Evolutionary conservation across 441 rosid genomes (phyloP), one percentile per base, ranked within the genome.

Genomic region (Jatropha multifida): DNA sequence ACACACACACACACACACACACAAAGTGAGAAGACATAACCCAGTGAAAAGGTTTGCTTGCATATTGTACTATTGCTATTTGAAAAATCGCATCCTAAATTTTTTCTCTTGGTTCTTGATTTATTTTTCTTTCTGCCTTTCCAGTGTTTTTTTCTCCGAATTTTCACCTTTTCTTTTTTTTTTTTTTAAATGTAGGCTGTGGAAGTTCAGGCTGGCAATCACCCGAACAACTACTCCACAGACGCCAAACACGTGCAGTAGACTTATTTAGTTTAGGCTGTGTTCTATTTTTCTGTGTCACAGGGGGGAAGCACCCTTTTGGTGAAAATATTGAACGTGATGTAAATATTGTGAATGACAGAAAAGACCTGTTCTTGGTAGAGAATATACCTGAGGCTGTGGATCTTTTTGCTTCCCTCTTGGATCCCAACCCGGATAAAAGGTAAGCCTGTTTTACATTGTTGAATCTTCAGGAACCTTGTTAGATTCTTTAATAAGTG

Each of bases 151-250:
- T 32, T 32, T 32, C 0, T 32, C 32, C 0, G 32, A 32, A 32
- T 32, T 32, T 32, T 32, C 32, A 32, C 32, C 32, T 32, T 54
- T 27, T 60, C n/a, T 54, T 70, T 49, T 67, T 27, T 70, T 71
- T 27, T 62, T 8, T 60, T 76, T 72, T 37, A 72, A 18, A 77
- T 77, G 72, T 76, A 95, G 98, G 98, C 72, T 85, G 86, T 82
- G 98, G 97, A 75, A 95, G 97, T 84, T 93, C 97, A 73, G 97
- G 99, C 64, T 93, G 99, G 99, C 96, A 91, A 85, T 96, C 99
- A 62, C 95, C 97, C 73, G 98, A 95, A 76, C 99, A 93, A 75
- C 94, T 95, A 54, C 87, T 88, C 59, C 89, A 87, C 18, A 89
- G 88, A 63, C 88, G 93, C 68, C 98, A 92, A 80, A 87, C 95